phyloP scores from a whole-genome alignment of 2,329 filamentous ascomycete genomes.

The Berkeleyomyces rouxiae region DNA sequence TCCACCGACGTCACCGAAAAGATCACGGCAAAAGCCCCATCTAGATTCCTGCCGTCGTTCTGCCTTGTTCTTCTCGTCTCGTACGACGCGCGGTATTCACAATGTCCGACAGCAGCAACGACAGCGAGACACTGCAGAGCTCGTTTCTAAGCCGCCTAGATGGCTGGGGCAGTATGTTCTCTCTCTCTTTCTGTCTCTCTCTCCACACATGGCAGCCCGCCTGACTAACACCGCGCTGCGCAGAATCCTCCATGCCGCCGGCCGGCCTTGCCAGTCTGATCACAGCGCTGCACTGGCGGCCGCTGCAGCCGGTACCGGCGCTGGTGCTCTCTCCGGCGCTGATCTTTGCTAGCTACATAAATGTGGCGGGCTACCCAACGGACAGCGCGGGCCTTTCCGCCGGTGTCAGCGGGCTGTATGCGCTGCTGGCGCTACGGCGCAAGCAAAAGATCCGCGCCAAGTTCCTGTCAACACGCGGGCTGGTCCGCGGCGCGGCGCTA shows the following conservation, averaged over 20 bases:
- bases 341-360: slow-evolving; percentile 40
- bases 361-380: slow-evolving; percentile 40
- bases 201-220: not conserved
- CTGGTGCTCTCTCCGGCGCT: slow-evolving; percentile 36
- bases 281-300: slow-evolving; percentile 38
- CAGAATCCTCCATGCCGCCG: slow-evolving; percentile 37
- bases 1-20: not conserved
- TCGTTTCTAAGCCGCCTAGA: slow-evolving; percentile 23
- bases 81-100: not conserved
- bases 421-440: slow-evolving; percentile 35
- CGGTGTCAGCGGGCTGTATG: slow-evolving; percentile 41
- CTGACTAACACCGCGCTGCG: not conserved
- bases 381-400: slow-evolving; percentile 39
- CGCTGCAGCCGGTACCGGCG: slow-evolving; percentile 31
- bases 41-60: not conserved
- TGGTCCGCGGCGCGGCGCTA: slow-evolving; percentile 34
- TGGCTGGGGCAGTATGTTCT: slow-evolving; percentile 33
- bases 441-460: slow-evolving; percentile 26
- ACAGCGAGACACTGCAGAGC: slow-evolving; percentile 4
- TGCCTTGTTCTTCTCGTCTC: not conserved
- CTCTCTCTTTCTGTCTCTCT: slow-evolving; percentile 1
- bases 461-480: slow-evolving; percentile 29
- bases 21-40: not conserved
- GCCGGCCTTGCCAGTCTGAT: slow-evolving; percentile 40
- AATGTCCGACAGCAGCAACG: slow-evolving; percentile 2